phyloP scores from a whole-genome alignment of 139 green algal species.

The Edaphochlamys debaryana region DNA sequence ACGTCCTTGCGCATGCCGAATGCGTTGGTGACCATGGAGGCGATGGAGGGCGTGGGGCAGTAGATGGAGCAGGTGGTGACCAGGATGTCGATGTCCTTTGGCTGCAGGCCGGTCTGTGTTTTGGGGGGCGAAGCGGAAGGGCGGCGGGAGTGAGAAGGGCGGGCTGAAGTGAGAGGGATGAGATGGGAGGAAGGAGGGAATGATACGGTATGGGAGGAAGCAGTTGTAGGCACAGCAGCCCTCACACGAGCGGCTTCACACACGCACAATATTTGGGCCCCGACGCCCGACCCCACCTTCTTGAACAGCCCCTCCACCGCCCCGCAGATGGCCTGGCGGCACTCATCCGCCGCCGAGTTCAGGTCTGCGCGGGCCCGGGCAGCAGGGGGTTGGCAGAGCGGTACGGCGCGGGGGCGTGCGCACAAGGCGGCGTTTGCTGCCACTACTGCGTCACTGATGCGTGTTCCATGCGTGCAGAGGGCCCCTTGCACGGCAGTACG shows the following conservation, averaged over 20 bases:
- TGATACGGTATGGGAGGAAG: not conserved
- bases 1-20: conserved; percentile 72
- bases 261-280: too few species aligned
- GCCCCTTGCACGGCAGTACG: too few species aligned
- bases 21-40: conserved; percentile 78
- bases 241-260: too few species aligned
- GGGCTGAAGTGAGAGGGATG: too few species aligned
- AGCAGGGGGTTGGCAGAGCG: too few species aligned
- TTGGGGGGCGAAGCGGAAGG: too few species aligned
- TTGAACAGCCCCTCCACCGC: conserved; percentile 48
- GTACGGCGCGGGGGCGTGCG: too few species aligned
- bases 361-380: conserved; percentile 48
- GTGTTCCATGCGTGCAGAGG: too few species aligned
- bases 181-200: not conserved
- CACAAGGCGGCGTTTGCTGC: too few species aligned
- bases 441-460: too few species aligned
- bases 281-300: conserved; percentile 27
- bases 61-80: conserved; percentile 77
- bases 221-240: not conserved
- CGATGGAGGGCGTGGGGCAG: conserved; percentile 82
- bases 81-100: conserved; percentile 68
- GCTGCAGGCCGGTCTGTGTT: conserved; percentile 35
- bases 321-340: conserved; percentile 79
- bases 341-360: conserved; percentile 70
- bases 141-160: too few species aligned